A percentile compares a stretch with the other conserved stretches of the same genome.
Evolutionary conservation across 345 rosid species (phyloP).

Genomic region (Euclidium syriacum): DNA sequence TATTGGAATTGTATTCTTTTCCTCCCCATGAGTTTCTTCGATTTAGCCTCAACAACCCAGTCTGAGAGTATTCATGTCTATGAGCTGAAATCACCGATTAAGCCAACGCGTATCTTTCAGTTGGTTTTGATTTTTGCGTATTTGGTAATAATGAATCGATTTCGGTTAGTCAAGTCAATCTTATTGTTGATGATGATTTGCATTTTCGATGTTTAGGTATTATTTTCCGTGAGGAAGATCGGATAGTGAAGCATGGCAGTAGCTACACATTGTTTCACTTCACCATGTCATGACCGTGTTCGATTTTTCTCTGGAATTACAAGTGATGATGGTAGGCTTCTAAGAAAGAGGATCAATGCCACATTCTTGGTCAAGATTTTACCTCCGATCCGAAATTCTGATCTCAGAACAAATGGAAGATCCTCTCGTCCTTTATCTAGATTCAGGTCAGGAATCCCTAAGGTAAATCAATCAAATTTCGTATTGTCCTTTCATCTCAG

Average conservation of each 20-base stretch:
- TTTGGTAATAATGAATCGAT: not conserved
- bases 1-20: not conserved
- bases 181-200: not conserved
- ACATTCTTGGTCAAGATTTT: constrained; percentile 33
- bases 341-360: constrained; percentile 32
- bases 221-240: constrained; percentile 27
- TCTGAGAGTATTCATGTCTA: not conserved
- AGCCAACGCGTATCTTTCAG: not conserved
- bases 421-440: constrained; percentile 32
- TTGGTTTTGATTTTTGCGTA: not conserved
- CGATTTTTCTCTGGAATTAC: constrained; percentile 32
- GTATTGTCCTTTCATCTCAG: not conserved
- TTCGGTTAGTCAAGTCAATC: not conserved
- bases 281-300: constrained; percentile 38
- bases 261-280: constrained; percentile 40
- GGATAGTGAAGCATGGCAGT: constrained; percentile 49
- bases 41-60: not conserved
- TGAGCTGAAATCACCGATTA: not conserved
- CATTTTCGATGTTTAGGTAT: constrained; percentile 1
- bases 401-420: constrained; percentile 32
- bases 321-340: constrained; percentile 22
- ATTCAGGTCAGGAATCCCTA: constrained; percentile 36
- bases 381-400: constrained; percentile 27
- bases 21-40: not conserved
- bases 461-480: constrained; percentile 15